Base-by-base conservation (phyloP, 495 filamentous ascomycete genomes). In the Tuber calosporum region DNA sequence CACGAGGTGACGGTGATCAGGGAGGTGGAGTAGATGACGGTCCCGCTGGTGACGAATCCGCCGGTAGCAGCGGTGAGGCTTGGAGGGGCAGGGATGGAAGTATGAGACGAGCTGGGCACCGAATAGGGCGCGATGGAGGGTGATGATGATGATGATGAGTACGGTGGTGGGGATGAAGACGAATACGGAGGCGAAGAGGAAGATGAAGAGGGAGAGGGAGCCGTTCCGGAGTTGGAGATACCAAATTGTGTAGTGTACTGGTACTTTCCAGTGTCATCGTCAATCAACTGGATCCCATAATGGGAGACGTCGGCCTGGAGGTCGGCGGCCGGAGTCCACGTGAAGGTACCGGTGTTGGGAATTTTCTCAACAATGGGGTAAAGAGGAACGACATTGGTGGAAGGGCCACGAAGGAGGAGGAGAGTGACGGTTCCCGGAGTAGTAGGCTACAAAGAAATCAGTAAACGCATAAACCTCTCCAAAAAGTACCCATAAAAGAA, bases 211-310 rank as follows among this genome's bases (percentile, higher is more conserved):
- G 53, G 26, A 67, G 79, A 74, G 36, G 72, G 73, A 67, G 69
- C 43, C 58, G 76, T 76, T 1, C 1, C 74, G 15, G 74, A 42
- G 82, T 88, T 88, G 70, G 82, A 82, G 82, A 92, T 84, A 79
- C 90, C 90, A 83, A 91, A 92, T 80, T 91, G 90, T 62, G 87
- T 88, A 37, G 86, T 87, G 83, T 87, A 92, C 82, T 92, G 90
- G 85, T 88, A 92, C 77, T 85, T 80, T 78, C 89, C 88, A 73
- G 84, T 87, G 15, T 81, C 83, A 80, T 90, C 88, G 48, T 85
- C 87, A 73, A 91, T 89, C 75, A 92, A 81, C 77, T 90, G 85
- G 72, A 91, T 83, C 73, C 89, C 90, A 83, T 91, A 92, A 1
- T 42, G 83, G 76, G 85, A 86, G 70, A 76, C 77, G 68, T 87